phyloP scores from a whole-genome alignment of 768 basidiomycete genomes.

The Trametes maxima region DNA sequence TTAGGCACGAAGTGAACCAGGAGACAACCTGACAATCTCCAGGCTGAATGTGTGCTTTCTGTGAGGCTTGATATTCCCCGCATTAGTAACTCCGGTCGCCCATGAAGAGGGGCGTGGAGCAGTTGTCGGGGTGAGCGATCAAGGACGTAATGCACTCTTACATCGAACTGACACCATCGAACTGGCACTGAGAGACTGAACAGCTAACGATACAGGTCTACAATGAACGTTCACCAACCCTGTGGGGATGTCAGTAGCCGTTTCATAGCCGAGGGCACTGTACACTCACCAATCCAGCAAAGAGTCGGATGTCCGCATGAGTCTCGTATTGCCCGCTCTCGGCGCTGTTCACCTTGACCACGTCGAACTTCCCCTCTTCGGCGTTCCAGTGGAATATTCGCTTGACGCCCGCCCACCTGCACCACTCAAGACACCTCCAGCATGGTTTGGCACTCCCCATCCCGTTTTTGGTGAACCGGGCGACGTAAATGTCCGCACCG shows the following conservation, averaged over 20 bases:
- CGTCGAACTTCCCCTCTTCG: constrained; percentile 38
- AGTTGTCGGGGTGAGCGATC: constrained; percentile 28
- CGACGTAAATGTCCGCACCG: constrained; percentile 59
- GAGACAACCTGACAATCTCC: constrained; percentile 9
- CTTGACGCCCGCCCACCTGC: constrained; percentile 57
- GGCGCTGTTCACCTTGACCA: constrained; percentile 50
- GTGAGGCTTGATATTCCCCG: constrained; percentile 24
- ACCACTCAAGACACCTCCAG: constrained; percentile 60
- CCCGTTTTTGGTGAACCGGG: constrained; percentile 51
- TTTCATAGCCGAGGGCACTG: constrained; percentile 10
- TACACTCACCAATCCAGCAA: constrained; percentile 46
- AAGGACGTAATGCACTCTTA: no score
- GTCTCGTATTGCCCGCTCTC: constrained; percentile 47
- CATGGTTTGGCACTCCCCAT: constrained; percentile 55
- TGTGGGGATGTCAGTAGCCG: constrained; percentile 1
- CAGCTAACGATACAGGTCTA: constrained; percentile 1
- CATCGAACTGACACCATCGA: neutral
- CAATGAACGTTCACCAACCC: constrained; percentile 22
- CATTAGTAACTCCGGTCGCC: constrained; percentile 31
- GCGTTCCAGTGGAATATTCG: constrained; percentile 57
- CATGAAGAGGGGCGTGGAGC: constrained; percentile 25
- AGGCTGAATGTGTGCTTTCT: constrained; percentile 21
- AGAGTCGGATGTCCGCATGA: constrained; percentile 45
- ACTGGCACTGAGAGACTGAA: no score
- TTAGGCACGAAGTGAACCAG: constrained; percentile 25